Percentiles rank a stretch among this genome's conserved stretches.
Evolutionary conservation across 441 rosid species (phyloP).

Genomic region (Eruca vesicaria): DNA sequence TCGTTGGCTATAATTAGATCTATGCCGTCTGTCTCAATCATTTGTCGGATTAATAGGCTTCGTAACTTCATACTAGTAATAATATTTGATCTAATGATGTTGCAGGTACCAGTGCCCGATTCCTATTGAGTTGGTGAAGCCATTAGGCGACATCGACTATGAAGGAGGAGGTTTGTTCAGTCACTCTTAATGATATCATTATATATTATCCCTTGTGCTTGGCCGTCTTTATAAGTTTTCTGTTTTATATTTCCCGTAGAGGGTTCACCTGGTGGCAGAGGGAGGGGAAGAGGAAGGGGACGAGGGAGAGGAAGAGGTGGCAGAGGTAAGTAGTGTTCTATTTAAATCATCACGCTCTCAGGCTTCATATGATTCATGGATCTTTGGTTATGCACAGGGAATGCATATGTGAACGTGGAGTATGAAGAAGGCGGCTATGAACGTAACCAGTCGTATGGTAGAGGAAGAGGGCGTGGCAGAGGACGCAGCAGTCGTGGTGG

Average conservation of each 20-base stretch:
- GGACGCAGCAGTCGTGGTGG: slow-evolving; percentile 40
- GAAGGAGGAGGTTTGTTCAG: slow-evolving; percentile 26
- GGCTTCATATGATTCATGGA: neutral
- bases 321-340: slow-evolving; percentile 22
- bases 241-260: slow-evolving; percentile 16
- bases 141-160: slow-evolving; percentile 30
- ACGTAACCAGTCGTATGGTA: slow-evolving; percentile 39
- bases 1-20: neutral
- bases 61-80: neutral
- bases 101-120: slow-evolving; percentile 39
- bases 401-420: slow-evolving; percentile 39
- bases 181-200: neutral
- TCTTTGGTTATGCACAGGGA: slow-evolving; percentile 27
- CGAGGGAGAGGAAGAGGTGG: slow-evolving; percentile 36
- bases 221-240: neutral
- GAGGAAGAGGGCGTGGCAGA: slow-evolving; percentile 54
- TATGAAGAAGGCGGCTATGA: slow-evolving; percentile 43
- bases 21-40: neutral
- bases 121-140: slow-evolving; percentile 40
- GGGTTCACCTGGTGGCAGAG: slow-evolving; percentile 37
- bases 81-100: neutral
- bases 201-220: neutral
- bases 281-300: slow-evolving; percentile 36
- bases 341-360: neutral
- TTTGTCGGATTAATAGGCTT: neutral